Evolutionary conservation across 2,329 filamentous ascomycete genomes (phyloP).

Genomic region (Penicillium sp.): DNA sequence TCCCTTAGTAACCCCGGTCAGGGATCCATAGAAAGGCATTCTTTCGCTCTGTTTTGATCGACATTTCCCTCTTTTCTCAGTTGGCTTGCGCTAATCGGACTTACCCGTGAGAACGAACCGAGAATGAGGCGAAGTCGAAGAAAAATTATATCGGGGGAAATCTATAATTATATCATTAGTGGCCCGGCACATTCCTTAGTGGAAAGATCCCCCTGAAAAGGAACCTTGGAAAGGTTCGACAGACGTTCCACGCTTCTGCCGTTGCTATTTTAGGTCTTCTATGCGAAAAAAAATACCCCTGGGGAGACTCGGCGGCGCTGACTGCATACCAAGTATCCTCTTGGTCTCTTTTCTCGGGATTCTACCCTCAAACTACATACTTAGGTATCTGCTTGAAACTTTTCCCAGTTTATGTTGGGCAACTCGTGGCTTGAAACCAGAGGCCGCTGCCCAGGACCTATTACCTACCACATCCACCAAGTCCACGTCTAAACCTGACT

Average conservation of each 20-base stretch:
- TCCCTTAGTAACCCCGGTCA: neutral
- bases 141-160: neutral
- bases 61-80: too few relatives aligned
- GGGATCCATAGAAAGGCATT: neutral
- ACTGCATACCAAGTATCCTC: neutral
- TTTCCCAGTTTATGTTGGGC: too few relatives aligned
- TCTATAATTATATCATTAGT: slow-evolving; percentile 10
- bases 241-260: slow-evolving; percentile 9
- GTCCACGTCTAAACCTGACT: too few relatives aligned
- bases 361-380: too few relatives aligned
- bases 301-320: neutral
- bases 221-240: slow-evolving; percentile 7
- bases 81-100: too few relatives aligned
- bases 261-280: neutral
- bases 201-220: neutral
- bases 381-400: too few relatives aligned
- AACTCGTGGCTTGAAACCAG: too few relatives aligned
- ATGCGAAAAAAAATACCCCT: neutral
- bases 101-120: neutral
- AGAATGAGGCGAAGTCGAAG: slow-evolving; percentile 4
- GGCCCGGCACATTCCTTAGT: slow-evolving; percentile 10
- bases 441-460: too few relatives aligned
- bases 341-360: neutral
- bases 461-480: too few relatives aligned
- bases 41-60: too few relatives aligned